phyloP scores from a whole-genome alignment of 495 filamentous ascomycete species.

The Penicillium pancosmium region DNA sequence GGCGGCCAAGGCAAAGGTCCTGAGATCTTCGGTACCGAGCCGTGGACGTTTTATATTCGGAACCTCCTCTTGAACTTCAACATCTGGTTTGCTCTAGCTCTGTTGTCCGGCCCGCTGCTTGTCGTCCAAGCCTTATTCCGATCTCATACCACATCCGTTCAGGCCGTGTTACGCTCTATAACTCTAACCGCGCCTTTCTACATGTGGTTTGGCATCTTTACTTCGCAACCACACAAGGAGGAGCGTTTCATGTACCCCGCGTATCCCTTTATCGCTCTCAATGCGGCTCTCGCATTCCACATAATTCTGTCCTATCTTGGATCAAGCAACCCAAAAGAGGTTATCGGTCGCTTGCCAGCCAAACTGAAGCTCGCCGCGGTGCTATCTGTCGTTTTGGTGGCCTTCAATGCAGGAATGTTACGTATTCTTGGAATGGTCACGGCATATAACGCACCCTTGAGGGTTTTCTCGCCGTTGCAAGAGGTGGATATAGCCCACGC shows the following conservation, averaged over 20 bases:
- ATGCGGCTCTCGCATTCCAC: conserved; percentile 85
- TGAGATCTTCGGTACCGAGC: conserved; percentile 93
- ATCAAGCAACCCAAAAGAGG: conserved; percentile 61
- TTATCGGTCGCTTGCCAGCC: conserved; percentile 70
- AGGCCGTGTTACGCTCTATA: conserved; percentile 66
- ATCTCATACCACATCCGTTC: conserved; percentile 38
- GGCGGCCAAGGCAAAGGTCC: conserved; percentile 76
- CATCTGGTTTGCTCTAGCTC: conserved; percentile 82
- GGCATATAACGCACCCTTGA: conserved; percentile 83
- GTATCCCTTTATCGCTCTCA: conserved; percentile 90
- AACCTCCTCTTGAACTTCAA: conserved; percentile 97
- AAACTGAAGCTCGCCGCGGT: conserved; percentile 68
- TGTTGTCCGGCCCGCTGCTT: conserved; percentile 68
- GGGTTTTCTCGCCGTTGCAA: conserved; percentile 66
- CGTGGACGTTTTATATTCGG: conserved; percentile 94
- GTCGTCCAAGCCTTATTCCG: conserved; percentile 51
- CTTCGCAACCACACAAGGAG: conserved; percentile 93
- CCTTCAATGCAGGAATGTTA: conserved; percentile 65
- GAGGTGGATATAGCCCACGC: conserved; percentile 46
- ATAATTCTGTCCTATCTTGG: conserved; percentile 73
- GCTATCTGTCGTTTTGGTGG: conserved; percentile 53
- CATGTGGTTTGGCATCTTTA: conserved; percentile 92
- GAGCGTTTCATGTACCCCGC: conserved; percentile 98
- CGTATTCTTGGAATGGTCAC: conserved; percentile 80
- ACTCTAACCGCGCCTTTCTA: conserved; percentile 85